These are phyloP conservation scores for Fusarium fujikuroi DNA, from an alignment of 2,329 filamentous ascomycete genomes.

Conservation along the genomic window DNA sequence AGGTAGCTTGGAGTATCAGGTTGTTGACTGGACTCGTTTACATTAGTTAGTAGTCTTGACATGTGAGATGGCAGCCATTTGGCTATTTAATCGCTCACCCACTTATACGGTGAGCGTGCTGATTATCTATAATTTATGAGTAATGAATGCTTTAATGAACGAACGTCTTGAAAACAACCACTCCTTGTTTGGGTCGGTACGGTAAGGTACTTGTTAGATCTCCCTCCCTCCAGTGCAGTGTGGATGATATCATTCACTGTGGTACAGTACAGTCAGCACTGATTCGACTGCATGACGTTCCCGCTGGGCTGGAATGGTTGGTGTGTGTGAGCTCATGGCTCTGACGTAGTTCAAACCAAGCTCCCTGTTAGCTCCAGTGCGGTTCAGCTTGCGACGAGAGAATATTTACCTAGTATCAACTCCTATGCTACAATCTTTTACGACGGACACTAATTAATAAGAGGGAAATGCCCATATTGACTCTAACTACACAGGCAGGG, in stretches of 20 bases:
- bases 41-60: background rate
- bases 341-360: slow-evolving; percentile 21
- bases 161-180: background rate
- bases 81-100: background rate
- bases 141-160: no score
- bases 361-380: slow-evolving; percentile 3
- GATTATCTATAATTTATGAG: background rate
- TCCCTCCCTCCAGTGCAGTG: background rate
- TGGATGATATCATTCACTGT: slow-evolving; percentile 25
- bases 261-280: slow-evolving; percentile 9
- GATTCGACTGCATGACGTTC: background rate
- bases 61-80: background rate
- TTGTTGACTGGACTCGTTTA: background rate
- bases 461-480: background rate
- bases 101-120: background rate
- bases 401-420: background rate
- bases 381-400: slow-evolving; percentile 1
- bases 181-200: background rate
- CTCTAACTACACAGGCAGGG: background rate
- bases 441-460: background rate
- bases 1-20: no score
- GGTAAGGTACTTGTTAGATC: background rate
- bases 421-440: background rate
- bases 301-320: slow-evolving; percentile 8
- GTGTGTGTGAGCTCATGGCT: slow-evolving; percentile 12